These are phyloP conservation scores for Conoideocrella luteorostrata DNA, from an alignment of 2,329 filamentous ascomycete species.

Conservation along the genomic window DNA sequence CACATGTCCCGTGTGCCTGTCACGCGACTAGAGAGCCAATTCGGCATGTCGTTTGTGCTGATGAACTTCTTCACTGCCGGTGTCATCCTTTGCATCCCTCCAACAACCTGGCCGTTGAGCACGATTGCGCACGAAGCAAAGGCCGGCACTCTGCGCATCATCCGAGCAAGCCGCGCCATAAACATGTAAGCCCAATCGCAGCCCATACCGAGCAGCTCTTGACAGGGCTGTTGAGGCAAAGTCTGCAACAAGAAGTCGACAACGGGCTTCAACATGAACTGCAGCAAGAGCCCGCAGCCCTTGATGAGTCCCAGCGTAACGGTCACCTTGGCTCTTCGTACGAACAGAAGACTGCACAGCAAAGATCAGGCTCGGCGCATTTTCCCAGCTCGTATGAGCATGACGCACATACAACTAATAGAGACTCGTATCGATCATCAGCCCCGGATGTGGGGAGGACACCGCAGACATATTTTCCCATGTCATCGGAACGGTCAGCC, in stretches of 20 bases:
- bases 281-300: neutral
- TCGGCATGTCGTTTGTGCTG: constrained; percentile 13
- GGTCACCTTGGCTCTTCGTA: neutral
- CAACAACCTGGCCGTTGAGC: constrained; percentile 21
- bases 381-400: neutral
- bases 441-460: neutral
- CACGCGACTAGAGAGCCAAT: constrained; percentile 19
- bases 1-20: constrained; percentile 22
- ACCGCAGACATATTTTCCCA: neutral
- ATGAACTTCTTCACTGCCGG: constrained; percentile 16
- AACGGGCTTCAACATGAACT: constrained; percentile 4
- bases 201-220: constrained; percentile 5
- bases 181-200: constrained; percentile 1
- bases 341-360: neutral
- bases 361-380: neutral
- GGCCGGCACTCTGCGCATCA: constrained; percentile 22
- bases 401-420: neutral
- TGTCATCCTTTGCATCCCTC: constrained; percentile 22
- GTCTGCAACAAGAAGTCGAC: constrained; percentile 5
- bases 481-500: neutral
- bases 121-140: constrained; percentile 21
- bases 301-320: neutral
- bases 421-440: neutral
- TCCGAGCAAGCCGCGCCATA: constrained; percentile 17
- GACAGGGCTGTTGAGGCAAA: constrained; percentile 4